Percentiles rank a stretch among this genome's conserved stretches.
Conservation (phyloP, 106 monocot species). For the Dendrobium officinale region DNA sequence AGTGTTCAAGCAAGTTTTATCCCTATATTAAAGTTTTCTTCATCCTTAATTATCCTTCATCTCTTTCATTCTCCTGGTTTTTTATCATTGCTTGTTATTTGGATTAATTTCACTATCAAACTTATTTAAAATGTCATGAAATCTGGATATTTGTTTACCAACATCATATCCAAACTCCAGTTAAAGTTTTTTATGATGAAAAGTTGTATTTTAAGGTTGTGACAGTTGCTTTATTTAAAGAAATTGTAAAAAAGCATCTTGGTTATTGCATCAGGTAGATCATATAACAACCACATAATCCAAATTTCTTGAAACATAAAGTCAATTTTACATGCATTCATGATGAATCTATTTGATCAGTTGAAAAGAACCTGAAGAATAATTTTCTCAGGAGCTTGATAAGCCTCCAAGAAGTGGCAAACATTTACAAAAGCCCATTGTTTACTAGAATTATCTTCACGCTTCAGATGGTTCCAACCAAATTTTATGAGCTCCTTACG, state of each 20-base stretch:
- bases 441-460: slow-evolving; percentile 98
- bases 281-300: not conserved
- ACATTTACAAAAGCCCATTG: slow-evolving; percentile 99
- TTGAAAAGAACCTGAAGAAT: slow-evolving; percentile 71
- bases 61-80: no score
- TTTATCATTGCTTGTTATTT: no score
- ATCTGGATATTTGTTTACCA: no score
- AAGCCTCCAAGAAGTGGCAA: slow-evolving; percentile 97
- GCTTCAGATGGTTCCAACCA: slow-evolving; percentile 99
- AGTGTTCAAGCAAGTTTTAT: no score
- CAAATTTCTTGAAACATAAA: not conserved
- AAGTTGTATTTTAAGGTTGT: not conserved
- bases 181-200: no score
- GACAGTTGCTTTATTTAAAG: not conserved
- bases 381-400: slow-evolving; percentile 99
- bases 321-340: not conserved
- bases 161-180: no score
- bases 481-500: slow-evolving; percentile 98
- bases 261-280: not conserved
- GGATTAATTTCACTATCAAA: no score
- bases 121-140: no score
- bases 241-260: not conserved
- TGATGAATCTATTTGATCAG: slow-evolving; percentile 1
- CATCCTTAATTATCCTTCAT: no score
- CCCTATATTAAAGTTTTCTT: no score